Evolutionary conservation across 1,284 basidiomycete genomes (phyloP).

Genomic region (Ganoderma sinense): DNA sequence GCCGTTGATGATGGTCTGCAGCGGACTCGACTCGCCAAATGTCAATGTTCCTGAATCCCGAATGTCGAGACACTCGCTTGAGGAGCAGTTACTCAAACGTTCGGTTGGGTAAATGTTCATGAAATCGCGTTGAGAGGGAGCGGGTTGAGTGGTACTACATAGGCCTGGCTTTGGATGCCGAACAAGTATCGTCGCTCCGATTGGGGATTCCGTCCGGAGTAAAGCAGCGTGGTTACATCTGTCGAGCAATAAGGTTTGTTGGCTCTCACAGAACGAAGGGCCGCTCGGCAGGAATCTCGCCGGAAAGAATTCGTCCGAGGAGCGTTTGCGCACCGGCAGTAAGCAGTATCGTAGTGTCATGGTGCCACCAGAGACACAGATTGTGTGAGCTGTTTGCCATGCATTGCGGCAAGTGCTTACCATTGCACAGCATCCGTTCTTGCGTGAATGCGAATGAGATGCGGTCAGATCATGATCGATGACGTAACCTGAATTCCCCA

Average conservation of each 20-base stretch:
- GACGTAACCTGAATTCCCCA: not conserved
- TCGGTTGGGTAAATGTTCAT: not conserved
- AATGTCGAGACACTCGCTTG: not conserved
- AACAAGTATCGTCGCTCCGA: not conserved
- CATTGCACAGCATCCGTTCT: not conserved
- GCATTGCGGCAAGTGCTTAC: not conserved
- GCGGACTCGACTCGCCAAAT: not conserved
- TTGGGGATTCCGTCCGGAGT: not conserved
- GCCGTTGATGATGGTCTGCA: not conserved
- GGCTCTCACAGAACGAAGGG: not conserved
- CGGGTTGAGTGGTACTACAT: too few relatives aligned
- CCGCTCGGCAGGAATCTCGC: not conserved
- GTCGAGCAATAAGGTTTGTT: not conserved
- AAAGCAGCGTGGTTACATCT: not conserved
- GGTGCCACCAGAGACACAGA: too few relatives aligned
- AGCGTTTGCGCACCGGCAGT: not conserved
- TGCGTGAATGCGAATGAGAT: not conserved
- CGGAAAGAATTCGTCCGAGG: not conserved
- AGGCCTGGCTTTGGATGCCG: not conserved
- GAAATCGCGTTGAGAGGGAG: not conserved
- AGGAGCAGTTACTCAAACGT: not conserved
- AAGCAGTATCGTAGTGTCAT: too few relatives aligned
- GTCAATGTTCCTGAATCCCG: not conserved
- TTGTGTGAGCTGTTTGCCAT: too few relatives aligned
- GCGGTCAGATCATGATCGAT: not conserved